phyloP scores from a whole-genome alignment of 139 green algal genomes.

The Desmodesmus armatus region DNA sequence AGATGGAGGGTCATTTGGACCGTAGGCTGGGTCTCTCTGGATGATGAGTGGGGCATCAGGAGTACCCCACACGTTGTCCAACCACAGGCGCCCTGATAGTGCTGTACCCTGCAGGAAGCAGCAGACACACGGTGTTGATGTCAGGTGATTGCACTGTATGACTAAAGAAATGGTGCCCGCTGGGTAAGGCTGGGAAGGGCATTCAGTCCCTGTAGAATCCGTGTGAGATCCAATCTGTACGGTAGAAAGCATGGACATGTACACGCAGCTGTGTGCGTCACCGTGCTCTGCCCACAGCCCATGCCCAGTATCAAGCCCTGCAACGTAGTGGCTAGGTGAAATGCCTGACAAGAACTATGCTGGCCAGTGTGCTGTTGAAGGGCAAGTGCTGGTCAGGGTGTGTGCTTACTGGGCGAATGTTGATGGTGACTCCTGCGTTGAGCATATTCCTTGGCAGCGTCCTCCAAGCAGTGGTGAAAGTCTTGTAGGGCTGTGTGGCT shows the following conservation, averaged over 20 bases:
- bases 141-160: too few species aligned
- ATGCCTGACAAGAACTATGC: too few species aligned
- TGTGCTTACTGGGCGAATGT: not conserved
- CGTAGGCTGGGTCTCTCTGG: not conserved
- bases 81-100: not conserved
- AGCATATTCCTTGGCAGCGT: not conserved
- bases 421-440: not conserved
- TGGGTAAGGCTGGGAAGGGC: not conserved
- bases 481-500: constrained; percentile 4
- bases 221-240: not conserved
- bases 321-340: too few species aligned
- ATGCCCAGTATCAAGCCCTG: too few species aligned
- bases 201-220: not conserved
- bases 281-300: too few species aligned
- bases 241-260: too few species aligned
- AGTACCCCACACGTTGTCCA: not conserved
- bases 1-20: not conserved
- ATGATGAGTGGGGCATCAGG: not conserved
- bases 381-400: too few species aligned
- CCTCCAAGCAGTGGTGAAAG: not conserved
- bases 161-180: too few species aligned
- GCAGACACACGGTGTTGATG: not conserved
- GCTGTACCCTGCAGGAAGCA: not conserved
- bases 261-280: too few species aligned
- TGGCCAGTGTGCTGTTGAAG: too few species aligned